Base-by-base conservation (phyloP, 73 alveolate species). In the Paramecium bursaria region DNA sequence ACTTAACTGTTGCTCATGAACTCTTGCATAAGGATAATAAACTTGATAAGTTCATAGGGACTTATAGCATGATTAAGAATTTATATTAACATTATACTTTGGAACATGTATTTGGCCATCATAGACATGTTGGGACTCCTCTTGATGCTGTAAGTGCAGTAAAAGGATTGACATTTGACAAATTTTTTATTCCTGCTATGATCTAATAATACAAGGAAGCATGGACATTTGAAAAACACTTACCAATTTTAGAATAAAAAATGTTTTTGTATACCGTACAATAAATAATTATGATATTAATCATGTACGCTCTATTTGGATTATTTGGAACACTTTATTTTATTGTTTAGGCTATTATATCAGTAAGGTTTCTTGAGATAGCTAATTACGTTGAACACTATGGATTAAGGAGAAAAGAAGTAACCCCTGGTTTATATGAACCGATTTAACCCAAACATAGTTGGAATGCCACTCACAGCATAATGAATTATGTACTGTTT, bases 41-140 rank as follows among this genome's bases (percentile, higher is more conserved):
- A 44, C 54, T 92, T 6, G 95, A 93, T 49, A 92, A 90, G 74
- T 48, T 92, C n/a, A 23, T 80, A 14, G 98, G 98, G 3, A 90
- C 94, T 15, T 74, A 79, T 23, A 82, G 60, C 2, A 85, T 86
- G 76, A 86, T 88, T 1, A 94, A 87, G 42, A 74, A 57, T 39
- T 52, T 94, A 50, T 92, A 94, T 77, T 27, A 80, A 31, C 98
- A 94, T 53, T 94, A 75, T 85, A 75, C 87, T 61, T 75, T 87
- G 5, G 94, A 94, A 88, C 97, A 94, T 51, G 73, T 86, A 19
- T 60, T 75, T 46, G 92, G 90, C 14, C 97, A 94, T 73, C 98
- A 94, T 82, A 92, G 90, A 55, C 21, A 90, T 85, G 98, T 92
- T 0, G 94, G 93, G 7, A 92, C 96, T 33, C 93, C 95, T 4